phyloP scores from a whole-genome alignment of 768 basidiomycete genomes.

The Suillus plorans region DNA sequence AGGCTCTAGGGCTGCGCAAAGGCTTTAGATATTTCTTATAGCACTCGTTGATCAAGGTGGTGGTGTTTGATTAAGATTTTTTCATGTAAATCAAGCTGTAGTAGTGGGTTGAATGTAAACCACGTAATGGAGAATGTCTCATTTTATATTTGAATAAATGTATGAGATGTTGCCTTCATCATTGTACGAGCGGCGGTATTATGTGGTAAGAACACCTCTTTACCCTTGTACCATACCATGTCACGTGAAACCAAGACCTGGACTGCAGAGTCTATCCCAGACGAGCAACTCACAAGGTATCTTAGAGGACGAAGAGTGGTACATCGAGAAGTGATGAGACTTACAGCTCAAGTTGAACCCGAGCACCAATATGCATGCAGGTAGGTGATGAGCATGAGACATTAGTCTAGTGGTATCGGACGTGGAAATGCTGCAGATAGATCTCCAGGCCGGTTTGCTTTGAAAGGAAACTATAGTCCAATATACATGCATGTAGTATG shows the following conservation, averaged over 20 bases:
- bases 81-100: background rate
- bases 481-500: no score
- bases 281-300: no score
- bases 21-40: constrained; percentile 49
- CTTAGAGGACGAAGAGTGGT: no score
- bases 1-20: constrained; percentile 30
- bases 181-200: constrained; percentile 11
- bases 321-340: no score
- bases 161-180: background rate
- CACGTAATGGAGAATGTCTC: background rate
- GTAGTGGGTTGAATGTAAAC: background rate
- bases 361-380: no score
- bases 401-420: no score
- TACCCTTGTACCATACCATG: constrained; percentile 50
- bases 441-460: no score
- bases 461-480: no score
- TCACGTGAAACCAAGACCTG: constrained; percentile 45
- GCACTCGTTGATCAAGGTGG: background rate
- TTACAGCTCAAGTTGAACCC: no score
- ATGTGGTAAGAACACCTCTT: constrained; percentile 34
- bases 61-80: background rate
- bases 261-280: no score
- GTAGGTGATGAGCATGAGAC: no score
- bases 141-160: background rate
- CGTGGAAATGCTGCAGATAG: no score